Base-by-base conservation (phyloP, 495 filamentous ascomycete genomes). In the Penicillium mononematosum region DNA sequence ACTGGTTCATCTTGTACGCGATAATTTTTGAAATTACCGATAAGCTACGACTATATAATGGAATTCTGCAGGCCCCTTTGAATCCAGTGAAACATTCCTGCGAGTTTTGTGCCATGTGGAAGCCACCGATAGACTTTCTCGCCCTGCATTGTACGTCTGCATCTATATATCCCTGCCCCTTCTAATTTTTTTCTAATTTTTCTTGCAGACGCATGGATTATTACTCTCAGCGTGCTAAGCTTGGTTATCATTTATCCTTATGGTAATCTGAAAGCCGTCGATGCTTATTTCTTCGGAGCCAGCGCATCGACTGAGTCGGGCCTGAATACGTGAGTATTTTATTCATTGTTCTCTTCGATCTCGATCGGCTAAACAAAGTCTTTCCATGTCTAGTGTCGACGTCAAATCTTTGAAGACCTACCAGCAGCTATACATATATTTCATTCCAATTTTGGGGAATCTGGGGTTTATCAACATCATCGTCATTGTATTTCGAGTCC, bases 81-180 rank as follows among this genome's bases (percentile, higher is more conserved):
- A 46, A 29, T 29, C 5, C 10, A 20, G 10, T 34, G 11, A 34
- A 29, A n/a, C 22, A 24, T 12, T 34, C 31, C 31, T 46, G 45
- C 45, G 22, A 46, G 45, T 16, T 29, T 29, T 29, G 22, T 46
- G 42, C 42, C 43, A 70, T 70, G 66, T 69, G 68, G 68, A 69
- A 63, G 56, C 31, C 31, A 14, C 57, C 64, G 24, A 59, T 61
- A 0, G 90, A 90, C 69, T 92, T 90, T 70, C 87, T 92, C 67
- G 85, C 84, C 2, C 58, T 89, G 51, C 82, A 87, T 70, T 88
- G 70, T 74, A 55, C 17, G 62, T 46, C n/a, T 19, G n/a, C 19
- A 22, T 10, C 14, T 20, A 7, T 5, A 50, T 36, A 44, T 29
- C 39, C 42, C 12, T 43, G 22, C 11, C 34, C 38, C 10, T 43